Conservation (phyloP, 2,329 filamentous ascomycete species). For the Neofusicoccum laricinum region DNA sequence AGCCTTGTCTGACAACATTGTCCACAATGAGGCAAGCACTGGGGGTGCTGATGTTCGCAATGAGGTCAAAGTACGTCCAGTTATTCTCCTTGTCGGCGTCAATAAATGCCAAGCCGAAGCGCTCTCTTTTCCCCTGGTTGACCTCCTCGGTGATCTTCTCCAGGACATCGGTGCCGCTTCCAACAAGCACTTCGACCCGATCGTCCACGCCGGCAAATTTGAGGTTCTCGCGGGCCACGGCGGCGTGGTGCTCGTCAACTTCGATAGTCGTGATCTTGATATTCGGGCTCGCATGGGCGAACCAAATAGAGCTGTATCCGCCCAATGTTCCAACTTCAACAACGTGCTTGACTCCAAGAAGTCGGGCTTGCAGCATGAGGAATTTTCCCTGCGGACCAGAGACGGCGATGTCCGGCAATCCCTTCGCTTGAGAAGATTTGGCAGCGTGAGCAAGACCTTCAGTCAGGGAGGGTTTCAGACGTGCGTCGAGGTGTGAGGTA, state of each 20-base stretch:
- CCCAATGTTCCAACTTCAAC: slow-evolving; percentile 58
- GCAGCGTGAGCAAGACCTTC: slow-evolving; percentile 17
- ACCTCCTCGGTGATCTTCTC: slow-evolving; percentile 42
- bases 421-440: slow-evolving; percentile 25
- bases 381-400: slow-evolving; percentile 33
- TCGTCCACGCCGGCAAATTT: slow-evolving; percentile 39
- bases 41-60: slow-evolving; percentile 37
- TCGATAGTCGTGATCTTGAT: slow-evolving; percentile 52
- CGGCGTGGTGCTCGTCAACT: slow-evolving; percentile 44
- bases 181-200: slow-evolving; percentile 45
- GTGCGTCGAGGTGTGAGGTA: slow-evolving; percentile 33
- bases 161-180: slow-evolving; percentile 45
- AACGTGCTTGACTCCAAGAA: slow-evolving; percentile 27
- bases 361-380: slow-evolving; percentile 31
- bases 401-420: slow-evolving; percentile 35
- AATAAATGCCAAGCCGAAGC: slow-evolving; percentile 53
- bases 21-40: slow-evolving; percentile 49
- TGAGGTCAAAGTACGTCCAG: slow-evolving; percentile 48
- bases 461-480: slow-evolving; percentile 19
- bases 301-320: slow-evolving; percentile 54
- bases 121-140: slow-evolving; percentile 33
- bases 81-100: slow-evolving; percentile 53
- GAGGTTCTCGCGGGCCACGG: slow-evolving; percentile 49
- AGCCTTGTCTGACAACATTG: slow-evolving; percentile 47
- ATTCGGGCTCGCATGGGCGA: slow-evolving; percentile 41